Conservation (phyloP, 345 rosid genomes). For the Gossypium thurberi region DNA sequence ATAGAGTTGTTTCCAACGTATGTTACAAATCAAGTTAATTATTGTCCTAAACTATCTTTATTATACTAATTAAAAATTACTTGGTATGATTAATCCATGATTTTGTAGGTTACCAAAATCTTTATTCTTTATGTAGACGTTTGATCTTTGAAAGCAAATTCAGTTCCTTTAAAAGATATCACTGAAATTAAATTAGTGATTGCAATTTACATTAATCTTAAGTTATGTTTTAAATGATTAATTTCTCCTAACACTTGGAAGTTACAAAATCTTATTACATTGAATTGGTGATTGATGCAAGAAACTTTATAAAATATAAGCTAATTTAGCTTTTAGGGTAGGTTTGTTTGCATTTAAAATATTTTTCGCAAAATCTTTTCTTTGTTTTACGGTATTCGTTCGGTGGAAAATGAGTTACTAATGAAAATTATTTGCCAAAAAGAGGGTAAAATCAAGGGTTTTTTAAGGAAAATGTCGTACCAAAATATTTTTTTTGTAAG, state of each 20-base stretch:
- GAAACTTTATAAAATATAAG: too few species aligned
- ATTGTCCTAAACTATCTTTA: neutral
- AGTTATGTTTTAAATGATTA: neutral
- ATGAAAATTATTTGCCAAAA: too few species aligned
- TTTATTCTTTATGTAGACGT: neutral
- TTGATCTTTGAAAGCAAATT: neutral
- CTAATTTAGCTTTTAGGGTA: too few species aligned
- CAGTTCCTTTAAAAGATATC: neutral
- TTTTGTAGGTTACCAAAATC: constrained; percentile 8
- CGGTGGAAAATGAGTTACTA: too few species aligned
- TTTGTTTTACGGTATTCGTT: too few species aligned
- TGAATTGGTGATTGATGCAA: neutral
- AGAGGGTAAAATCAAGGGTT: too few species aligned
- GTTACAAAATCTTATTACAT: neutral
- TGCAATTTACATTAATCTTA: neutral
- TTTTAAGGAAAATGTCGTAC: too few species aligned
- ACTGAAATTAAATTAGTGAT: neutral
- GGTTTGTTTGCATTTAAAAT: too few species aligned
- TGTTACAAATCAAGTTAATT: neutral
- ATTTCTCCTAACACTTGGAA: neutral
- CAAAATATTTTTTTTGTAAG: too few species aligned
- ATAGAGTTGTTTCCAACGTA: too few species aligned
- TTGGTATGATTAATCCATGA: neutral
- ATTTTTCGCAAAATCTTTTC: too few species aligned
- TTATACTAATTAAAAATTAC: neutral